These are phyloP conservation scores for Sicyos edulis DNA, from an alignment of 306 rosid species.

Conservation along the genomic window DNA sequence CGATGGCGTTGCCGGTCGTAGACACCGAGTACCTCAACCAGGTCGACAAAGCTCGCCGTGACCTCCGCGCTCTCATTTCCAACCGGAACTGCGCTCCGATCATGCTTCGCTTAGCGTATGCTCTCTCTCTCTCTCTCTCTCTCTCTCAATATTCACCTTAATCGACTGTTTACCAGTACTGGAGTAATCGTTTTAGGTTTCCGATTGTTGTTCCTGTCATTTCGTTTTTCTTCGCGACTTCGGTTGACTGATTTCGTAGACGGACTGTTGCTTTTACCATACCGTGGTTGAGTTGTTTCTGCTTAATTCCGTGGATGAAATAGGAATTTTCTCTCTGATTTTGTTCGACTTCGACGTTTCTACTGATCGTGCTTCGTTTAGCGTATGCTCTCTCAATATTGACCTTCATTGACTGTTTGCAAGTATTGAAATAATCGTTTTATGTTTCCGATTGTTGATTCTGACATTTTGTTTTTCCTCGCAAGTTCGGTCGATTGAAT, in stretches of 20 bases:
- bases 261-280: neutral
- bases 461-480: neutral
- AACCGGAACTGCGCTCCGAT: constrained; percentile 74
- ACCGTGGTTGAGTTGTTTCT: neutral
- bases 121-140: constrained; percentile 26
- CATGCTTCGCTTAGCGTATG: constrained; percentile 88
- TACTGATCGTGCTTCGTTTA: no score
- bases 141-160: constrained; percentile 7
- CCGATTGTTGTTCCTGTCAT: neutral
- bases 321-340: neutral
- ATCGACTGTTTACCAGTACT: neutral
- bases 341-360: neutral
- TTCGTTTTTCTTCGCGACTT: neutral
- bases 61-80: constrained; percentile 85
- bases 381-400: no score
- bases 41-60: constrained; percentile 77
- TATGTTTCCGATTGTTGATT: neutral
- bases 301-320: neutral
- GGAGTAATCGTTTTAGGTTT: neutral
- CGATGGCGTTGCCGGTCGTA: constrained; percentile 69
- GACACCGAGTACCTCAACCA: constrained; percentile 66
- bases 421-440: neutral
- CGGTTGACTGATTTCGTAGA: neutral
- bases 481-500: neutral
- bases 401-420: constrained; percentile 4